Evolutionary conservation across 148 eudicot species (phyloP), one percentile per base, ranked within the genome.

Genomic region (Amaranthus hypochondriacus): DNA sequence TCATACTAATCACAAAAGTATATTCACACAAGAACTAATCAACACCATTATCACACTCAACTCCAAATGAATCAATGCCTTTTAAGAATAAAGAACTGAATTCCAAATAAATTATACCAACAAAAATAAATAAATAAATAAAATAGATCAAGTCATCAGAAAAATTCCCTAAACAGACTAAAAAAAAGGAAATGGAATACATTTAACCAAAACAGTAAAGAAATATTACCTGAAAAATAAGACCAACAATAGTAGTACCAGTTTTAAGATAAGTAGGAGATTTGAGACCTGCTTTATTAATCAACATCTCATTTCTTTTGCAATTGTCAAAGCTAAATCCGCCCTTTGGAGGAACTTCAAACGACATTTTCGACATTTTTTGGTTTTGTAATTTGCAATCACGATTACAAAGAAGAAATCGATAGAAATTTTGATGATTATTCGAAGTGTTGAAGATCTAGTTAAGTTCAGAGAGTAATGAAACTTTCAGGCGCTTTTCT

Each of bases 231-330:
- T 86, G 66, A 61, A 80, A 92, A 68, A 92, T 73, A n/a, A 92
- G 80, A 9, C 97, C 97, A 7, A 92, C 97, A 72, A 92, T 92
- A 4, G 92, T 92, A 44, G 97, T 92, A 56, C 97, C 94, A 59
- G 92, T 92, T 78, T 92, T 92, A 48, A 86, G 84, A 77, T 81
- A 89, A 28, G 83, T 64, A 0, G 90, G 78, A 67, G 83, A 59
- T 66, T 85, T 80, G 46, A 86, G 74, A 50, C 97, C 39, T 0
- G 39, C 94, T 62, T 86, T 89, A n/a, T 83, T 80, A 55, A 79
- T 51, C 70, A 92, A 80, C 90, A 88, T 92, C 4, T 86, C 88
- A 70, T 92, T 92, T 75, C 97, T 83, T 56, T 80, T 88, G 74
- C 92, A 92, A 43, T 82, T 75, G 76, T 92, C 94, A 74, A 88